Evolutionary conservation across 306 rosid genomes (phyloP).

Genomic region (Sicyos baderoa): DNA sequence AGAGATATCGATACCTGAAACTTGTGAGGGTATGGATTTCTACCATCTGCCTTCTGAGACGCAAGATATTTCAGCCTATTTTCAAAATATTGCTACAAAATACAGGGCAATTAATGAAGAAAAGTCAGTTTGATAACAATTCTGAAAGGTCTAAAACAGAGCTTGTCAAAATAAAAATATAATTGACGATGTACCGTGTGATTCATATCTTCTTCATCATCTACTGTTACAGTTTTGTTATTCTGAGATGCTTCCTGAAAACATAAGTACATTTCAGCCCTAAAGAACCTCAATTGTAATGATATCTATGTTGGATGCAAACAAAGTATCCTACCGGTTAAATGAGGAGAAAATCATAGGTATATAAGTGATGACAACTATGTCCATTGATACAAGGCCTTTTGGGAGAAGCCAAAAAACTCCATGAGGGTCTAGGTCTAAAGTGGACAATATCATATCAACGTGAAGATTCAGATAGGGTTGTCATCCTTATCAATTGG

Average conservation of each 20-base stretch:
- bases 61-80: conserved; percentile 69
- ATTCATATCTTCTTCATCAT: conserved; percentile 85
- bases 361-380: no score
- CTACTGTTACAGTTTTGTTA: conserved; percentile 44
- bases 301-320: no score
- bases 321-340: no score
- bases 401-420: no score
- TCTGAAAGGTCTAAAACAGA: background rate
- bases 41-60: conserved; percentile 41
- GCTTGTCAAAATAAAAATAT: background rate
- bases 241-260: conserved; percentile 56
- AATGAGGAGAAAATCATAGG: no score
- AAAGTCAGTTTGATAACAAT: background rate
- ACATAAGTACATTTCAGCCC: background rate
- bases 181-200: conserved; percentile 45
- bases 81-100: conserved; percentile 67
- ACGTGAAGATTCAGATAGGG: no score
- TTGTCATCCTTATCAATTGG: no score
- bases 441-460: no score
- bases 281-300: background rate
- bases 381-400: no score
- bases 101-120: conserved; percentile 12
- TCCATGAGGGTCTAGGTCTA: no score
- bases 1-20: conserved; percentile 52
- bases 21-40: conserved; percentile 76